These are phyloP conservation scores for Oemleria cerasiformis DNA, from an alignment of 306 rosid genomes.

Conservation along the genomic window DNA sequence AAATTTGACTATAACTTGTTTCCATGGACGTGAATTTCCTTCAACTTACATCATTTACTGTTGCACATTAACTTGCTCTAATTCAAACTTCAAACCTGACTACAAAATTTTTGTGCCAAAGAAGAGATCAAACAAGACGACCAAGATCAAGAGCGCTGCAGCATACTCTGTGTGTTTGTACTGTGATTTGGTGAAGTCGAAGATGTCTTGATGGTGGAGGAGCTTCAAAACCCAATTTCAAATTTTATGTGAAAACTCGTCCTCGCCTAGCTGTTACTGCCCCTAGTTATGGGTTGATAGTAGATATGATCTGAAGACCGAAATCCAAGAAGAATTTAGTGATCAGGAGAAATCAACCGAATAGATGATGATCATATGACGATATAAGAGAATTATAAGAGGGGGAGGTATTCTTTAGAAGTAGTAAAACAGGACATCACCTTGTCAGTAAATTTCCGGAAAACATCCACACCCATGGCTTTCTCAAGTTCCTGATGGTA, in stretches of 20 bases:
- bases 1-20: background rate
- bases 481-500: constrained; percentile 68
- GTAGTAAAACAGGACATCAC: constrained; percentile 34
- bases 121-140: background rate
- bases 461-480: constrained; percentile 65
- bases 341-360: constrained; percentile 3
- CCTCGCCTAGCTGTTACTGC: background rate
- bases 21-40: background rate
- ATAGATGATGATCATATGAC: constrained; percentile 4
- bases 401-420: constrained; percentile 2
- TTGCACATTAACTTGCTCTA: background rate
- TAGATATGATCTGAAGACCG: constrained; percentile 53
- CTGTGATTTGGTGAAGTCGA: background rate
- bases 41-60: background rate
- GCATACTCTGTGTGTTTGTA: background rate
- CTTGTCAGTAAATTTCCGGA: constrained; percentile 60
- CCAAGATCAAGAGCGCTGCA: background rate
- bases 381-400: background rate
- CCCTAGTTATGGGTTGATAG: constrained; percentile 38
- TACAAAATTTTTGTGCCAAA: background rate
- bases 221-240: too few species aligned
- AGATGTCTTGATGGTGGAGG: background rate
- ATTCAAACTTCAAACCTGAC: background rate
- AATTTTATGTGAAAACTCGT: too few species aligned
- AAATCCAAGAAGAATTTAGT: constrained; percentile 6